Evolutionary conservation across 2,329 filamentous ascomycete genomes (phyloP), one percentile per base, ranked within the genome.

Genomic region (Penicillium sp.): DNA sequence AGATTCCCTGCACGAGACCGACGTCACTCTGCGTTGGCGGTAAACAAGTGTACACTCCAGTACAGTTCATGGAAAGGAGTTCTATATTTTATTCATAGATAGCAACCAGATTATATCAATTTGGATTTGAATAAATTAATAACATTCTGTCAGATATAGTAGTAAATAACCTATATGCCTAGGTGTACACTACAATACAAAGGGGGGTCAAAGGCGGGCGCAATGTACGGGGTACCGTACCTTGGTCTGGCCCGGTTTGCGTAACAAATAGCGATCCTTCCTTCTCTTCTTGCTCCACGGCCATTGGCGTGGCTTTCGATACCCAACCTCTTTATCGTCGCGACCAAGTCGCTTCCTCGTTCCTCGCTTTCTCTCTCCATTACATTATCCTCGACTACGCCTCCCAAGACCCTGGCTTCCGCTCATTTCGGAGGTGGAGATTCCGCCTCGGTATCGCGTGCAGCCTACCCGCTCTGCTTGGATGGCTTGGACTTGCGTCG

Each of bases 381-480:
- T 22, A 24, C n/a, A 11, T 23, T 37, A 23, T 41, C 29, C 8
- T 38, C 14, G 14, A 26, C 40, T 20, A 24, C 35, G 14, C 37
- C 14, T 34, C 40, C 26, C 26, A 41, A 36, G n/a, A 38, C 18
- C 40, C 38, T 44, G 23, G 48, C 43, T 49, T 27, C 42, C 46
- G 36, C 45, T 50, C 46, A 51, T 14, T 47, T 51, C 45, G 42
- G 41, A 53, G 46, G 44, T 51, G 44, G 44, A 46, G 32, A 44
- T 45, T 50, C 53, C 55, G 53, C 59, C 51, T 58, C 52, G 45
- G 49, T 59, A 61, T 62, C 60, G 62, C 58, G 61, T 62, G 58
- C 57, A 49, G 47, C 45, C 42, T 43, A 39, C 36, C 47, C 40
- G 42, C 54, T 41, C 40, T 53, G 42, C 57, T 53, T 65, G 64